Percentiles rank a stretch among this genome's conserved stretches.
Evolutionary conservation across 2,329 filamentous ascomycete species (phyloP).

Genomic region (Arthrobotrys sinensis): DNA sequence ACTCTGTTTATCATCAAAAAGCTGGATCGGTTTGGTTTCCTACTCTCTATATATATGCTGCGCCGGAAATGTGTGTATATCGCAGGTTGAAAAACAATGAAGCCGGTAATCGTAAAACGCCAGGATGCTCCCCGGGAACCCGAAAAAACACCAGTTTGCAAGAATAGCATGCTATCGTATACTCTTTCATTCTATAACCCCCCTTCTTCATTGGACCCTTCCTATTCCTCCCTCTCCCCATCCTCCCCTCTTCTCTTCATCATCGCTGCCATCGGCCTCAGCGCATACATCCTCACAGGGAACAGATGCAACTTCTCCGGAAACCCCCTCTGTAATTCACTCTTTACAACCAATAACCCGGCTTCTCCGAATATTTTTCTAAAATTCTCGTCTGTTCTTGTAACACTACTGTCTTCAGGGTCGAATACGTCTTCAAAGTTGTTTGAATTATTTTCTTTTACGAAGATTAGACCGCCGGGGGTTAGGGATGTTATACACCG

Average conservation of each 20-base stretch:
- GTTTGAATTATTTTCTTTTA: slow-evolving; percentile 81
- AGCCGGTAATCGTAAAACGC: slow-evolving; percentile 3
- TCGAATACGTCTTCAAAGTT: slow-evolving; percentile 67
- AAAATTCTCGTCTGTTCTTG: slow-evolving; percentile 81
- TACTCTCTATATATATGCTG: slow-evolving; percentile 16
- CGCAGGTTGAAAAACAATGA: not conserved
- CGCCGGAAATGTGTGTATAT: slow-evolving; percentile 12
- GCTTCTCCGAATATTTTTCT: slow-evolving; percentile 78
- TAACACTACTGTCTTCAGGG: slow-evolving; percentile 79
- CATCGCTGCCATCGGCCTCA: slow-evolving; percentile 71
- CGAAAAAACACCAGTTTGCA: not conserved
- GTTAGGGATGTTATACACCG: slow-evolving; percentile 71
- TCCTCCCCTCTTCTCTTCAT: not conserved
- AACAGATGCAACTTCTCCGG: slow-evolving; percentile 75
- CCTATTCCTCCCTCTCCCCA: not conserved
- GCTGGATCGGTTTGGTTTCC: not conserved
- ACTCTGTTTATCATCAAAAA: not conserved
- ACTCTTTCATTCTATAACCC: too few relatives aligned
- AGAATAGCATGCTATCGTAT: not conserved
- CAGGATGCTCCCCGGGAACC: not conserved
- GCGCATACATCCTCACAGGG: slow-evolving; percentile 83
- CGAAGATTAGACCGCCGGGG: slow-evolving; percentile 74
- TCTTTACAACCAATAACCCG: slow-evolving; percentile 77
- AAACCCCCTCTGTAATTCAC: slow-evolving; percentile 81
- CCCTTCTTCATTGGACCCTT: not conserved